Evolutionary conservation across 768 basidiomycete species (phyloP).

Genomic region (Russula olivacea): DNA sequence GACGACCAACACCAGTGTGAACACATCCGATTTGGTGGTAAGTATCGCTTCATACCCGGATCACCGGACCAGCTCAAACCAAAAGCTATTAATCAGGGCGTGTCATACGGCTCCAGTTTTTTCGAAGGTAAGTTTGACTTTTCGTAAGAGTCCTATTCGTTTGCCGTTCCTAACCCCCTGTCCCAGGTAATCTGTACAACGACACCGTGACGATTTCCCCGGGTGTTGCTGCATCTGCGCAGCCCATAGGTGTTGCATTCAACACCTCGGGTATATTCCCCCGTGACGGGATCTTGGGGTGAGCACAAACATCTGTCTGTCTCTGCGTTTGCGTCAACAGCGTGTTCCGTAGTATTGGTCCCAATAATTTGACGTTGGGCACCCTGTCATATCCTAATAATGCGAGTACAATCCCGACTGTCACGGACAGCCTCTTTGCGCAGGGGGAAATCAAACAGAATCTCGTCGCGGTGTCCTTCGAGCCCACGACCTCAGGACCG

Average conservation of each 20-base stretch:
- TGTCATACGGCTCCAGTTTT: slow-evolving; percentile 54
- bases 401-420: slow-evolving; percentile 41
- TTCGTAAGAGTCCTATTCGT: neutral
- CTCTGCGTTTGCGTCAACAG: neutral
- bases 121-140: slow-evolving; percentile 42
- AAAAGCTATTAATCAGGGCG: slow-evolving; percentile 32
- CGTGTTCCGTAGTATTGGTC: slow-evolving; percentile 48
- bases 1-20: slow-evolving; percentile 43
- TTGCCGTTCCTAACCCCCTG: neutral
- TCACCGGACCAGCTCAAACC: neutral
- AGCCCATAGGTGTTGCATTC: slow-evolving; percentile 62
- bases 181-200: slow-evolving; percentile 30
- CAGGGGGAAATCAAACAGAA: slow-evolving; percentile 29
- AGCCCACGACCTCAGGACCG: slow-evolving; percentile 27
- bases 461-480: slow-evolving; percentile 33
- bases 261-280: slow-evolving; percentile 38
- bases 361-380: slow-evolving; percentile 46
- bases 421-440: slow-evolving; percentile 39
- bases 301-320: slow-evolving; percentile 18
- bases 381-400: slow-evolving; percentile 29
- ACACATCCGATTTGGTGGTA: slow-evolving; percentile 46
- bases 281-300: slow-evolving; percentile 65
- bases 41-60: slow-evolving; percentile 23
- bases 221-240: slow-evolving; percentile 46
- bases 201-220: slow-evolving; percentile 51